These are phyloP conservation scores for Aquilaria sinensis DNA, from an alignment of 345 rosid species.

Conservation along the genomic window DNA sequence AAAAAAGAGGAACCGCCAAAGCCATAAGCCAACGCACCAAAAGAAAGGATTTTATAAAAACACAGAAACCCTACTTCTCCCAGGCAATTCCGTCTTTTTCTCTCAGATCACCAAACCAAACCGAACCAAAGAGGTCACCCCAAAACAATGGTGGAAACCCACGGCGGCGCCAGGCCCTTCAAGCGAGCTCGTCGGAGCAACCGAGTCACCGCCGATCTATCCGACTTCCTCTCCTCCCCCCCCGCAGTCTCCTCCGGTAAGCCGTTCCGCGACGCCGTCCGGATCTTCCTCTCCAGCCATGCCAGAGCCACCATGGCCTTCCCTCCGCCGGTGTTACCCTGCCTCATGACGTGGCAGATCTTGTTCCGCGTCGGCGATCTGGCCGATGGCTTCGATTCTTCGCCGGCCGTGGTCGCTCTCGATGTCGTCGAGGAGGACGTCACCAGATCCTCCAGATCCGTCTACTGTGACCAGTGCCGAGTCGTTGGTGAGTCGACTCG, in stretches of 20 bases:
- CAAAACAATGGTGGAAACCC: conserved; percentile 16
- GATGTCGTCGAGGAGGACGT: conserved; percentile 73
- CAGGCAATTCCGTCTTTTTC: no score
- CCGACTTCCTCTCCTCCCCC: conserved; percentile 44
- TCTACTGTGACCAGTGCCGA: conserved; percentile 75
- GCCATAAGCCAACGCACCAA: no score
- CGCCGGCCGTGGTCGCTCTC: conserved; percentile 31
- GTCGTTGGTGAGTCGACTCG: conserved; percentile 66
- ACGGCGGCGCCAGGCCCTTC: conserved; percentile 33
- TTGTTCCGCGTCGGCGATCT: conserved; percentile 44
- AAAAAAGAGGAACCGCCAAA: no score
- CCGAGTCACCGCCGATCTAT: conserved; percentile 45
- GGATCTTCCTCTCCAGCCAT: conserved; percentile 35
- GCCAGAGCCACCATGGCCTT: conserved; percentile 31
- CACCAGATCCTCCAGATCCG: conserved; percentile 57
- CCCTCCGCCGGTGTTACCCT: conserved; percentile 46
- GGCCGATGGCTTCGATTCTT: conserved; percentile 26
- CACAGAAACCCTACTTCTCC: no score
- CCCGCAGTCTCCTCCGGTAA: conserved; percentile 6
- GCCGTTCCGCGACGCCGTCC: conserved; percentile 43
- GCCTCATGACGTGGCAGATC: conserved; percentile 56
- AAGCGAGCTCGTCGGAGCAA: conserved; percentile 42
- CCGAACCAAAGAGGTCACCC: not conserved
- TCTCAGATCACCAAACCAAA: not conserved
- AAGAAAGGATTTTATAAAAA: no score